Evolutionary conservation across 1,139 yeast species (phyloP), one percentile per base, ranked within the genome.

Genomic region (Protomyces inouyei): DNA sequence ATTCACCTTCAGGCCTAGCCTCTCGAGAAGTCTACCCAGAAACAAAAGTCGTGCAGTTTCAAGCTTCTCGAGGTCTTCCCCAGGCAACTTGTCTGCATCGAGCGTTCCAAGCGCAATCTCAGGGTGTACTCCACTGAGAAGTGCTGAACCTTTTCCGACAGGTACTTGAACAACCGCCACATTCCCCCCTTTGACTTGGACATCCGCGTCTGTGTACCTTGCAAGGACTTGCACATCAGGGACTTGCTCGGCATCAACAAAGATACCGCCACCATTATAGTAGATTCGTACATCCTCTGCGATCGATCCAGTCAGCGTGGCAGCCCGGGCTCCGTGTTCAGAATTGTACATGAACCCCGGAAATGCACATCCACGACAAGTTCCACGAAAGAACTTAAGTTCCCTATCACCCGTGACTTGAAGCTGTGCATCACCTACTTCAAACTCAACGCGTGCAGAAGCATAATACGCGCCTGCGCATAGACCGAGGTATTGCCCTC

Each of bases 391-490:
- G 68, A 93, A 86, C 36, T 76, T 81, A 70, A 95, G 78, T 69
- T 93, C 97, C 69, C 98, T 79, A 0, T 86, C 74, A 0, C 98
- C 98, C 55, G 86, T 80, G 2, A 93, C 97, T 72, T 92, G 98
- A 81, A 88, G 76, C 1, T 67, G 68, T 0, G 82, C 80, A 68
- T 85, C 79, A 0, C 93, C 95, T 28, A 82, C 85, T 71, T 90
- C 96, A 74, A 93, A 95, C 72, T 93, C 98, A 69, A 88, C 85
- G 57, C 86, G 75, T 0, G 80, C 74, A n/a, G 91, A 81, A 0
- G 86, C 93, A 72, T 83, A 93, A 75, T 95, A 93, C 0, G 88
- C 98, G 40, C 99, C 99, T n/a, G 98, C 96, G 76, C 98, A 93
- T 69, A 93, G 83, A 0, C 98, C 98, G 43, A 93, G 74, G 72